Conservation (phyloP, 345 rosid genomes). For the Camelina neglecta region DNA sequence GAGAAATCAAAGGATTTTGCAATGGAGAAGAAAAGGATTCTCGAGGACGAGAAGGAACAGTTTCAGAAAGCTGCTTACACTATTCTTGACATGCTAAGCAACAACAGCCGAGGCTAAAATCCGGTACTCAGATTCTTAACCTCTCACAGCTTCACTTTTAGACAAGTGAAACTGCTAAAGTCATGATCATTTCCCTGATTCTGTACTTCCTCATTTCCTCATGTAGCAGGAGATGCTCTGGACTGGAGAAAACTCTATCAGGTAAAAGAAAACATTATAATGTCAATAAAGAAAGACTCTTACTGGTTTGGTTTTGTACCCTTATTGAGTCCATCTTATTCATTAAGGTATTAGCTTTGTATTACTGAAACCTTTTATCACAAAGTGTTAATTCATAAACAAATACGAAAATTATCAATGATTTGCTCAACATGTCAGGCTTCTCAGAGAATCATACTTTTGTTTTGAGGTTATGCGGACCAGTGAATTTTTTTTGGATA, state of each 20-base stretch:
- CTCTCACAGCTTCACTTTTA: conserved; percentile 4
- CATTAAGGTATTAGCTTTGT: conserved; percentile 3
- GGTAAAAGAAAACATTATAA: conserved; percentile 15
- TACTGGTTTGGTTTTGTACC: conserved; percentile 13
- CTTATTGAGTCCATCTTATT: neutral
- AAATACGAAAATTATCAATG: too few species aligned
- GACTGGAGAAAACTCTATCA: conserved; percentile 12
- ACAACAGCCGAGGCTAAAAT: conserved; percentile 41
- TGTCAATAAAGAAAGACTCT: conserved; percentile 16
- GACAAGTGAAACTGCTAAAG: neutral
- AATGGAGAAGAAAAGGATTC: conserved; percentile 65
- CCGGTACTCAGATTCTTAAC: conserved; percentile 7
- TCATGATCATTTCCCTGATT: conserved; percentile 8
- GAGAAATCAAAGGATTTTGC: conserved; percentile 72
- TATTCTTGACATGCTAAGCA: conserved; percentile 66
- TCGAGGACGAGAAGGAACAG: conserved; percentile 76
- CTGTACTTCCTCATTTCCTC: neutral
- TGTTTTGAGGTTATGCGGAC: too few species aligned
- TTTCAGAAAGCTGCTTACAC: conserved; percentile 89
- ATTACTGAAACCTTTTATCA: neutral
- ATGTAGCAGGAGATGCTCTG: conserved; percentile 18
- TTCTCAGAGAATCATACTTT: too few species aligned
- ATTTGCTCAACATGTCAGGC: too few species aligned
- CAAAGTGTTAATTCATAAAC: neutral
- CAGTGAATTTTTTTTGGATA: too few species aligned